Evolutionary conservation across 2,329 filamentous ascomycete genomes (phyloP).

Genomic region (Xylaria sp.): DNA sequence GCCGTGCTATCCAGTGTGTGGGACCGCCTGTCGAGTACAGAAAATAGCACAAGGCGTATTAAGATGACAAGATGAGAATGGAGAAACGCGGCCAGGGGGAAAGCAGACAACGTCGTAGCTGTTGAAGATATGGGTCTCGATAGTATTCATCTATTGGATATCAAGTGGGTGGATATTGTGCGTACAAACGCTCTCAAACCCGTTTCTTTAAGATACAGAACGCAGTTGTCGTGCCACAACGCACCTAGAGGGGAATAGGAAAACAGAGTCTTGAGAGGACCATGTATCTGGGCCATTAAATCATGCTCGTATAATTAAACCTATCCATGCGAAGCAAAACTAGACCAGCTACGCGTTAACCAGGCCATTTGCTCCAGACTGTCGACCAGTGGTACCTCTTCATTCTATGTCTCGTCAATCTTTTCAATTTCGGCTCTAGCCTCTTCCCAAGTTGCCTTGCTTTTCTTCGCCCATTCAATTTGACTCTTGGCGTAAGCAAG

Average conservation of each 20-base stretch:
- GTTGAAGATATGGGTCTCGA: not conserved
- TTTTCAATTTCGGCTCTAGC: slow-evolving; percentile 86
- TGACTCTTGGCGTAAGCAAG: slow-evolving; percentile 91
- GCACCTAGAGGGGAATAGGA: too few relatives aligned
- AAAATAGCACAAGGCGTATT: too few relatives aligned
- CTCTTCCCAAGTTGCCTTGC: slow-evolving; percentile 90
- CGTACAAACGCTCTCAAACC: too few relatives aligned
- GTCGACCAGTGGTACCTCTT: not conserved
- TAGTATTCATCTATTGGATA: not conserved
- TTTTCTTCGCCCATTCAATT: slow-evolving; percentile 92
- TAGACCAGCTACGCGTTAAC: slow-evolving; percentile 22
- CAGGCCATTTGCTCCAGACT: slow-evolving; percentile 12
- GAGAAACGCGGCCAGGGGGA: not conserved
- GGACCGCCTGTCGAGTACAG: not conserved
- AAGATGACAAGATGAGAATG: too few relatives aligned
- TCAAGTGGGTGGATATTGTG: too few relatives aligned
- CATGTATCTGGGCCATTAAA: not conserved
- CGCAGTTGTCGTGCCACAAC: too few relatives aligned
- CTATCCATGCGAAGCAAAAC: slow-evolving; percentile 26
- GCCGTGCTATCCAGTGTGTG: not conserved
- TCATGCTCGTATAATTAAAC: slow-evolving; percentile 31
- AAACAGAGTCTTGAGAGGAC: too few relatives aligned
- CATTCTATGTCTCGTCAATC: slow-evolving; percentile 68
- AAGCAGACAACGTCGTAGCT: not conserved
- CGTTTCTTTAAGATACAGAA: too few relatives aligned